Percentiles rank a stretch among this genome's conserved stretches.
These are phyloP conservation scores for Lactifluus subvellereus DNA, from an alignment of 768 basidiomycete species.

Conservation along the genomic window DNA sequence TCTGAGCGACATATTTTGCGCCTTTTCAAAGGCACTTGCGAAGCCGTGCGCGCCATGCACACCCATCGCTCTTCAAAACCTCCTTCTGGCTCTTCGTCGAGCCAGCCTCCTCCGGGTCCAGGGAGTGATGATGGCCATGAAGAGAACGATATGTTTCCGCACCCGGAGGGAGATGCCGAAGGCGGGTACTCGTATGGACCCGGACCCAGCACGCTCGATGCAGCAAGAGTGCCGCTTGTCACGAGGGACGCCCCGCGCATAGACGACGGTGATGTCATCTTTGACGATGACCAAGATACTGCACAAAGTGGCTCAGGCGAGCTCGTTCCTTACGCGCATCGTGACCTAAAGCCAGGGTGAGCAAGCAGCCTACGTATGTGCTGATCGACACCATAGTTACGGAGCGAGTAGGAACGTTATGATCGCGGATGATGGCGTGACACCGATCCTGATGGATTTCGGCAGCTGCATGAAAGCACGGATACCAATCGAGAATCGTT, in stretches of 20 bases:
- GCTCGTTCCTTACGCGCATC: conserved; percentile 87
- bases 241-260: conserved; percentile 39
- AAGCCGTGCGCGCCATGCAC: conserved; percentile 94
- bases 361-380: conserved; percentile 35
- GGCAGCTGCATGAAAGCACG: conserved; percentile 87
- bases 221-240: conserved; percentile 49
- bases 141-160: conserved; percentile 66
- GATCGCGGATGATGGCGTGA: conserved; percentile 82
- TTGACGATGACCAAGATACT: conserved; percentile 75
- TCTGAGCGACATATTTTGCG: conserved; percentile 84
- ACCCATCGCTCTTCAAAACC: conserved; percentile 57
- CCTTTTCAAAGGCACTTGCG: conserved; percentile 91
- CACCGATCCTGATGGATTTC: conserved; percentile 97
- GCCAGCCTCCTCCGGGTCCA: conserved; percentile 19
- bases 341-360: conserved; percentile 95
- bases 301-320: conserved; percentile 38
- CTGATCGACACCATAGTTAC: not conserved
- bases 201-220: conserved; percentile 21
- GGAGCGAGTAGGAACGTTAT: conserved; percentile 73
- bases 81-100: conserved; percentile 26
- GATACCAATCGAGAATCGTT: conserved; percentile 72
- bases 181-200: conserved; percentile 68
- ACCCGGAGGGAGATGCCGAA: conserved; percentile 68
- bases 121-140: conserved; percentile 42
- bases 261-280: conserved; percentile 58